Evolutionary conservation across 2,329 filamentous ascomycete species (phyloP).

Genomic region (Verticillium isaacii): DNA sequence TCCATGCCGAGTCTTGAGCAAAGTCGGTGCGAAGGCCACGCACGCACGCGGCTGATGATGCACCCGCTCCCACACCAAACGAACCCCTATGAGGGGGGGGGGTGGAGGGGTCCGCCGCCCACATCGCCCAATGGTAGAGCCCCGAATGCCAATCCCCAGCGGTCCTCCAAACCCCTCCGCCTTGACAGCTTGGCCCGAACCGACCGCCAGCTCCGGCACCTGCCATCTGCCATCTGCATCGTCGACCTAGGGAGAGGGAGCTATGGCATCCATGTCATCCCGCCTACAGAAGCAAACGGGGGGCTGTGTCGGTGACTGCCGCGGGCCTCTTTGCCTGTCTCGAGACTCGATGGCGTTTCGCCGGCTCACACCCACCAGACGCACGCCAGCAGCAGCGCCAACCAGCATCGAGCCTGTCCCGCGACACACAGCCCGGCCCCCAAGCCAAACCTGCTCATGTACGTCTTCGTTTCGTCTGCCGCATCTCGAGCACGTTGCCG

Average conservation of each 20-base stretch:
- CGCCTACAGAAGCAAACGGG: neutral
- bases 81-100: neutral
- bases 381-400: neutral
- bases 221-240: too few species aligned
- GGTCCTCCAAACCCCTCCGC: neutral
- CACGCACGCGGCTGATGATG: neutral
- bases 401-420: neutral
- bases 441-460: neutral
- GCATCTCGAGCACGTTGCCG: neutral
- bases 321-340: neutral
- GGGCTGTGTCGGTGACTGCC: neutral
- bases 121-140: neutral
- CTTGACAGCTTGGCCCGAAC: neutral
- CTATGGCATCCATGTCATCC: neutral
- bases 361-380: neutral
- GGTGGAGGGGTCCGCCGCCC: neutral
- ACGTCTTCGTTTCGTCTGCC: neutral
- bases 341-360: neutral
- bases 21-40: neutral
- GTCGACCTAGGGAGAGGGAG: too few species aligned
- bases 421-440: neutral
- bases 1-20: neutral
- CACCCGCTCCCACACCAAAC: neutral
- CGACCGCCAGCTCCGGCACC: neutral
- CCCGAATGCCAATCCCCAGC: neutral